Base-by-base conservation (phyloP, 345 rosid species). In the Toxicodendron radicans region DNA sequence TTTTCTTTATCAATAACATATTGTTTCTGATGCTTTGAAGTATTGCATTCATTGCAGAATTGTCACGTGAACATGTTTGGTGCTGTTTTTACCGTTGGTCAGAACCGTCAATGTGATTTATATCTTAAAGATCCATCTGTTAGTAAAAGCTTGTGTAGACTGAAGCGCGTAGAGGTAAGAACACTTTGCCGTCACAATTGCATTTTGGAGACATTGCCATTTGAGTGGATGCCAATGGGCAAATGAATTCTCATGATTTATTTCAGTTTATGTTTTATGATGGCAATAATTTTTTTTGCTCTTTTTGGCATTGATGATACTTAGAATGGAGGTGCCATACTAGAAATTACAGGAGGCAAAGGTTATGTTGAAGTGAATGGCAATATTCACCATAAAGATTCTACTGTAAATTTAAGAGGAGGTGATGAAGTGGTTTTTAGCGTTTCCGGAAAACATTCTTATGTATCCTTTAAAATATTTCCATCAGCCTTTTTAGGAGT, bases 381-480 rank as follows among this genome's bases (percentile, higher is more conserved):
- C 57, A 89, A 83, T 84, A 64, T 63, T 64, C 82, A 79, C 79
- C 82, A 81, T 5, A 92, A 88, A 81, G 81, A 78, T 52, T 21
- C 84, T 43, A 73, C 70, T 48, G 79, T 90, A 74, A 74, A 83
- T 58, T 78, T 96, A 43, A 85, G 83, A 38, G 99, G 93, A 78
- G 99, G 99, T 8, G 99, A 96, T 76, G 98, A 96, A 81, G 84
- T 96, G 78, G 79, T 93, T 81, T 96, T 96, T 76, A 85, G 85
- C 72, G 68, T 82, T 51, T 65, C 88, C 7, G 93, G 87, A 58
- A 91, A 87, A 81, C 95, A 96, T 85, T 88, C 99, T 74, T 96
- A 96, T 79, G 99, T 95, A 95, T 95, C 99, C 98, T 95, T 81
- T 38, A 38, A 38, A 38, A 38, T 51, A 24, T 68, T 64, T 32